Evolutionary conservation across 495 filamentous ascomycete genomes (phyloP), one percentile per base, ranked within the genome.

Genomic region (Cercophora sp.): DNA sequence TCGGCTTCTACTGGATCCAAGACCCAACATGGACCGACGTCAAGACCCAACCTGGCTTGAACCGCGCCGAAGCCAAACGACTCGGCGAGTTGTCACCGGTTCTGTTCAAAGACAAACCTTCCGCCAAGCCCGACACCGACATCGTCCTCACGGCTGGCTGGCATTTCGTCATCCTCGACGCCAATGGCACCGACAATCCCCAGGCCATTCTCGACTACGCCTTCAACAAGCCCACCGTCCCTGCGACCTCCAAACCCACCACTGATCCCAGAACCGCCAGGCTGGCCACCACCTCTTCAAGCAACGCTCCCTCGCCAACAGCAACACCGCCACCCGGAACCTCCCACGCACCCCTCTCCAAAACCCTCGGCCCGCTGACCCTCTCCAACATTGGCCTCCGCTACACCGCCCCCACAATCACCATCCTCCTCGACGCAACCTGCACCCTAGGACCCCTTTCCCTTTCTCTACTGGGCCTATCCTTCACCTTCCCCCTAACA

Each of bases 151-250:
- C 40, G 20, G 51, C 52, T 1, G 67, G 68, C 1, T 40, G 51
- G 11, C 68, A 71, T 52, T 67, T 71, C 39, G 58, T 71, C 24
- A 15, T 67, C 5, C 47, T 67, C 2, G n/a, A 51, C 9, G 57
- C 52, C 23, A 44, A 54, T 41, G 39, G 56, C 26, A 32, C 51
- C 8, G 56, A 31, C 8, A 40, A 35, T 4, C 26, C 23, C 10
- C 42, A 20, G 35, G 41, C n/a, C 6, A 23, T 63, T 2, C 34
- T 72, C 3, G 69, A 72, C 45, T 69, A 72, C 52, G 18, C 49
- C 0, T 70, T 72, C 47, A 25, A 19, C 13, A 45, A 56, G 18
- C 24, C 27, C n/a, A 45, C 16, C 6, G 26, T 9, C 44, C 20
- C 29, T 6, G 29, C 13, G 13, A 6, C 29, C 29, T n/a, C n/a